A percentile compares a stretch with the other conserved stretches of the same genome.
These are phyloP conservation scores for Magnaporthiopsis rhizophila DNA, from an alignment of 2,329 filamentous ascomycete genomes.

Conservation along the genomic window DNA sequence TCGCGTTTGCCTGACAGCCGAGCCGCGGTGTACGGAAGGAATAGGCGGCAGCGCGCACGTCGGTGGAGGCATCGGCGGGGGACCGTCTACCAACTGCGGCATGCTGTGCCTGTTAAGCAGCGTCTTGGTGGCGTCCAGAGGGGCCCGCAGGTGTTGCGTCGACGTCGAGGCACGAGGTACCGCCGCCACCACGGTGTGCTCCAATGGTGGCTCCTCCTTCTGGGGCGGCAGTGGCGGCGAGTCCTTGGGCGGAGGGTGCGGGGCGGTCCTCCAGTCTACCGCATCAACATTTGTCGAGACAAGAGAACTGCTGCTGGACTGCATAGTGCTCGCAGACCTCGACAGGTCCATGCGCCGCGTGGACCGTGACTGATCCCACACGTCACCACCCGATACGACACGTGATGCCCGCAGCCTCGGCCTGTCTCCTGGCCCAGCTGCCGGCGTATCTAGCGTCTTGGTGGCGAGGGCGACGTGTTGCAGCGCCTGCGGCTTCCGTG, in stretches of 20 bases:
- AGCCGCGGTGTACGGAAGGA: slow-evolving; percentile 21
- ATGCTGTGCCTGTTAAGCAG: slow-evolving; percentile 33
- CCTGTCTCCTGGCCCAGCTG: too few species aligned
- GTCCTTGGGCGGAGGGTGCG: background rate
- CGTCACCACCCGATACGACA: background rate
- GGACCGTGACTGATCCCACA: background rate
- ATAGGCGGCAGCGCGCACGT: slow-evolving; percentile 47
- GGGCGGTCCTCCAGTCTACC: slow-evolving; percentile 2
- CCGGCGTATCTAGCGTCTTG: background rate
- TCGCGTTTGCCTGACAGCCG: background rate
- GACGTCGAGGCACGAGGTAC: slow-evolving; percentile 13
- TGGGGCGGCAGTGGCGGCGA: background rate
- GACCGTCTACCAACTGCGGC: slow-evolving; percentile 41
- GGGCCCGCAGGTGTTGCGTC: slow-evolving; percentile 17
- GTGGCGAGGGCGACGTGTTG: background rate
- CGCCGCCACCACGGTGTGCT: slow-evolving; percentile 2
- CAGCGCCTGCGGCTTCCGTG: background rate
- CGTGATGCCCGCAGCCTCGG: background rate
- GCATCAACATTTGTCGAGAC: background rate
- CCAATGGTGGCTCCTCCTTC: background rate
- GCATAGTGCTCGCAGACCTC: background rate
- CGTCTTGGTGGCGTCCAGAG: slow-evolving; percentile 14
- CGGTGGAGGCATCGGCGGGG: slow-evolving; percentile 46
- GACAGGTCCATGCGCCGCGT: background rate
- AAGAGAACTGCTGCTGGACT: background rate